These are phyloP conservation scores for Scheffersomyces illinoinensis DNA, from an alignment of 1,139 yeast species.

Conservation along the genomic window DNA sequence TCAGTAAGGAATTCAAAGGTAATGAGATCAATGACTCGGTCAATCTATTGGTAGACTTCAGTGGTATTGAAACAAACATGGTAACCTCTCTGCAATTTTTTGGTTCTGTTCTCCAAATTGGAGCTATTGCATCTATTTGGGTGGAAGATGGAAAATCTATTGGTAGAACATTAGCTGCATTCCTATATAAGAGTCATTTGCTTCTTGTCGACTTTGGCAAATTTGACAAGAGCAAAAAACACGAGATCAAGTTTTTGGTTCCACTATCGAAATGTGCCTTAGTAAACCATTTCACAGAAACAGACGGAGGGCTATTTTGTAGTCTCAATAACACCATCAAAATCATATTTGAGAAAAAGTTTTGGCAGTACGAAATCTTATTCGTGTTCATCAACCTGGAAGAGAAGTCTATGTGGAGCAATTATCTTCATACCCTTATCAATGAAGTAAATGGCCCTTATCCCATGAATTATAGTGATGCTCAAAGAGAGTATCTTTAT, in stretches of 20 bases:
- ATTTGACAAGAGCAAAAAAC: conserved; percentile 15
- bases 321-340: conserved; percentile 36
- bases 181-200: conserved; percentile 55
- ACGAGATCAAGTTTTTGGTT: conserved; percentile 44
- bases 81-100: conserved; percentile 34
- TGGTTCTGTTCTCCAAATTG: conserved; percentile 41
- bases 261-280: conserved; percentile 44
- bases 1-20: conserved; percentile 15
- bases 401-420: conserved; percentile 47
- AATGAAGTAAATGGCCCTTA: conserved; percentile 45
- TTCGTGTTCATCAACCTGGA: conserved; percentile 30
- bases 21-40: conserved; percentile 13
- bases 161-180: conserved; percentile 32
- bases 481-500: conserved; percentile 7
- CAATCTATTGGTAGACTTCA: conserved; percentile 8
- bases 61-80: conserved; percentile 9
- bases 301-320: conserved; percentile 39
- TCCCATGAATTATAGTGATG: conserved; percentile 30
- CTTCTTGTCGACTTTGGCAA: conserved; percentile 23
- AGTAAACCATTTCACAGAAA: conserved; percentile 20
- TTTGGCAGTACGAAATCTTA: conserved; percentile 46
- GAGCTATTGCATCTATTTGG: conserved; percentile 44
- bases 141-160: conserved; percentile 19
- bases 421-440: conserved; percentile 32
- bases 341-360: conserved; percentile 44